These are phyloP conservation scores for Scalesia atractyloides DNA, from an alignment of 129 eudicot genomes.

Conservation along the genomic window DNA sequence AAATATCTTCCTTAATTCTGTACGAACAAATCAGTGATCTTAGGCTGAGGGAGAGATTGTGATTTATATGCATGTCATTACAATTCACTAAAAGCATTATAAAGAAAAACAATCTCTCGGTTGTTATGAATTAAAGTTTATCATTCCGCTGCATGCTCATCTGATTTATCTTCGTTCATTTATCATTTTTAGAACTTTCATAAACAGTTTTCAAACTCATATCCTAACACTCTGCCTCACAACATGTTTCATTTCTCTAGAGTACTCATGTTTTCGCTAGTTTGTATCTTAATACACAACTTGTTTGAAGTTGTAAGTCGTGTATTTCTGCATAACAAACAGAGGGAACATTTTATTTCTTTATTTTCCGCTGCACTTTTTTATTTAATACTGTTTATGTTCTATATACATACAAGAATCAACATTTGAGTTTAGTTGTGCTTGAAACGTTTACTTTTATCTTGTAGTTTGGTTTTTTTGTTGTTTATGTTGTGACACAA, in stretches of 20 bases:
- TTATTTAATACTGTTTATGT: background rate
- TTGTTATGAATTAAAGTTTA: too few species aligned
- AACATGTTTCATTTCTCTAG: background rate
- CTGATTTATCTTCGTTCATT: too few species aligned
- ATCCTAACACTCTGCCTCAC: conserved; percentile 58
- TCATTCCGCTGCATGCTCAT: too few species aligned
- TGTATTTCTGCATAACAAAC: conserved; percentile 21
- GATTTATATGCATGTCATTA: too few species aligned
- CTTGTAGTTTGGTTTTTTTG: background rate
- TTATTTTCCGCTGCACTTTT: background rate
- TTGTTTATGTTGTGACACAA: too few species aligned
- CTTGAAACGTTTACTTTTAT: conserved; percentile 11
- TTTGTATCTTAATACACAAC: conserved; percentile 27
- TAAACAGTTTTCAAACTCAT: too few species aligned
- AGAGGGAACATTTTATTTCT: conserved; percentile 11
- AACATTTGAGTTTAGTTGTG: conserved; percentile 11
- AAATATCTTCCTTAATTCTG: too few species aligned
- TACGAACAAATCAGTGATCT: too few species aligned
- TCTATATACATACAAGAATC: conserved; percentile 10
- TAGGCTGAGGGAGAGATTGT: too few species aligned
- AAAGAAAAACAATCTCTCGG: too few species aligned
- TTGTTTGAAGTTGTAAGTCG: background rate
- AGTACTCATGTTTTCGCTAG: background rate
- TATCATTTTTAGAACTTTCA: too few species aligned
- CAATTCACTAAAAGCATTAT: too few species aligned